Evolutionary conservation across 1,284 basidiomycete genomes (phyloP), one percentile per base, ranked within the genome.

Genomic region (Marasmius tenuissimus): DNA sequence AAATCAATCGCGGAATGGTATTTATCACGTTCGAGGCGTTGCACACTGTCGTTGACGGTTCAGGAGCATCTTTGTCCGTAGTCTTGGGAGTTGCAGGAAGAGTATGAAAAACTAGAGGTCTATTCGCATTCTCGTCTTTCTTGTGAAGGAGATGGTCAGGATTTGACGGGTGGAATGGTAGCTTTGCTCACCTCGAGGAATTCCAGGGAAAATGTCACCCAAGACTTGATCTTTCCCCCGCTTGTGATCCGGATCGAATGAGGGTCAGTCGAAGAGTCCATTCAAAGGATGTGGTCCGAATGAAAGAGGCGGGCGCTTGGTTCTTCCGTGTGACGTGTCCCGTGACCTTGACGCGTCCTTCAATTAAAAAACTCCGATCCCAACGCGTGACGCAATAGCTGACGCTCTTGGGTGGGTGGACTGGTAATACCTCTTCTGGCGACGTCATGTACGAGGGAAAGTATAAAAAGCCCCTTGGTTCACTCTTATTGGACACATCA

Each of bases 41-140:
- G 56, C 38, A 45, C 22, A n/a, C 27, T 38, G 57, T 20, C 18
- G 39, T 56, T 12, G 57, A 38, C 37, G 51, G 6, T 16, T 37
- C 48, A 14, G 16, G 37, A 14, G 22, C 8, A 18, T 45, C 33
- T 52, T 27, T 68, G 67, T 45, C 67, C 69, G n/a, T 63, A 61
- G 45, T 49, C 67, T 63, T 63, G 49, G 58, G 42, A 14, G 63
- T 58, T 3, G 74, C 65, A 12, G 89, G 89, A 1, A 88, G 72
- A 0, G 92, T 92, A 69, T 93, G 91, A 4, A 94, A 74, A 1
- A 86, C 77, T 12, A 94, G 70, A 0, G 87, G 81, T 58, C 72
- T 77, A 5, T 34, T 6, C 18, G 33, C 16, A 27, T 78, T 72
- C 51, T 85, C 83, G 64, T 87, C 80, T 58, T 82, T 78, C 90